Percentiles rank a stretch among this genome's conserved stretches.
These are phyloP conservation scores for Heliamphora exappendiculata DNA, from an alignment of 148 eudicot species.

Conservation along the genomic window DNA sequence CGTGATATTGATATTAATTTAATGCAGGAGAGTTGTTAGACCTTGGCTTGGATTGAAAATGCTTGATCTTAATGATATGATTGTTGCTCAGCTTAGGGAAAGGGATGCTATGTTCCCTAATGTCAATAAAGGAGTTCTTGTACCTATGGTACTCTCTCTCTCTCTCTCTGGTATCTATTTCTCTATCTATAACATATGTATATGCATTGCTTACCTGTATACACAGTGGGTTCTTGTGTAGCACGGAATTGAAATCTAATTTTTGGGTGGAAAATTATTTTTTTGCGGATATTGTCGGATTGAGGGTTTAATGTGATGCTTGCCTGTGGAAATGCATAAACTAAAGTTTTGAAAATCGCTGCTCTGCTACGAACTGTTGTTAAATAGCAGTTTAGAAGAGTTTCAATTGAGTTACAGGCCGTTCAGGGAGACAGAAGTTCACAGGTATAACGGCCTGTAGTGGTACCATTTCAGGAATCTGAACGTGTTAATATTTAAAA, in stretches of 20 bases:
- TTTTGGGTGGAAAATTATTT: neutral
- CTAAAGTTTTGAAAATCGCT: neutral
- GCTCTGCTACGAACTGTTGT: no score
- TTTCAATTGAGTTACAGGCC: no score
- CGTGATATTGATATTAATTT: neutral
- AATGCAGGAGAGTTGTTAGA: conserved; percentile 62
- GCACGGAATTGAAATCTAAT: no score
- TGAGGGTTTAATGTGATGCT: neutral
- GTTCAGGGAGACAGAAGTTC: no score
- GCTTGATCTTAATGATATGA: conserved; percentile 64
- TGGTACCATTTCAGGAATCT: no score
- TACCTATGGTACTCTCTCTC: conserved; percentile 42
- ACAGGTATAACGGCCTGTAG: no score
- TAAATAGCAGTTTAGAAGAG: neutral
- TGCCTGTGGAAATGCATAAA: neutral
- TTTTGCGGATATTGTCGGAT: neutral
- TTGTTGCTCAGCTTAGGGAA: conserved; percentile 55
- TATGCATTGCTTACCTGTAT: neutral
- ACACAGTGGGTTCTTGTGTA: neutral
- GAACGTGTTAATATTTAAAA: no score
- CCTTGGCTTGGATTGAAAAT: conserved; percentile 72
- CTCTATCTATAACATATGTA: no score
- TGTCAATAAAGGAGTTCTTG: conserved; percentile 50
- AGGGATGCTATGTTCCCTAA: conserved; percentile 47
- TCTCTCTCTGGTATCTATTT: neutral